A percentile compares a stretch with the other conserved stretches of the same genome.
phyloP scores from a whole-genome alignment of 371 early-diverging fungal genomes.

The Mucor circinelloides region DNA sequence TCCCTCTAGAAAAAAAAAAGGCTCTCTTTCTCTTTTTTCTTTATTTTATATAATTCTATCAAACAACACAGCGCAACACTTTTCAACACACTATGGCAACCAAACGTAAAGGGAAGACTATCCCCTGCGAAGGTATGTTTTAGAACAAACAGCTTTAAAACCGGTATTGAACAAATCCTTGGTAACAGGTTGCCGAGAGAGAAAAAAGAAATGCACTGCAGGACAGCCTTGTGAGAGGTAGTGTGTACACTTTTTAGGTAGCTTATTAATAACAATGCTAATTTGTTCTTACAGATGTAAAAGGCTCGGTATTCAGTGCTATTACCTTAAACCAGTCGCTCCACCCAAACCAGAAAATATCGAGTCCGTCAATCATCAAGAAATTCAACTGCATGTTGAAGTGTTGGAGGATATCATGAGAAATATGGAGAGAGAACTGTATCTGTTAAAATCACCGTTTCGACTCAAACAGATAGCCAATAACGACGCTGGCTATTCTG shows the following conservation, averaged over 20 bases:
- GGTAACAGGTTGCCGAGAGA: slow-evolving; percentile 45
- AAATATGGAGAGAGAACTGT: slow-evolving; percentile 25
- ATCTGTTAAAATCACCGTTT: slow-evolving; percentile 1
- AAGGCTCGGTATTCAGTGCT: slow-evolving; percentile 24
- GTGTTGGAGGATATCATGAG: slow-evolving; percentile 15
- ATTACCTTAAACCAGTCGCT: slow-evolving; percentile 17
- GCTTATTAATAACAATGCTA: no score
- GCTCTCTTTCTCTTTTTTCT: background rate
- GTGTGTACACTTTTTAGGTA: background rate
- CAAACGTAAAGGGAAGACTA: slow-evolving; percentile 33
- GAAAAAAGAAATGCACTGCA: slow-evolving; percentile 47
- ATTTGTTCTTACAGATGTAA: slow-evolving; percentile 14
- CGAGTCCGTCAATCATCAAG: slow-evolving; percentile 1
- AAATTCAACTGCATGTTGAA: slow-evolving; percentile 21
- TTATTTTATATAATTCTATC: background rate
- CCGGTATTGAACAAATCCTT: background rate
- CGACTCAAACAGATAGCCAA: background rate
- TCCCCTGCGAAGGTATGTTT: slow-evolving; percentile 43
- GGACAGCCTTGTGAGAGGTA: slow-evolving; percentile 50
- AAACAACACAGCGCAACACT: background rate
- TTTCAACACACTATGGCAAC: slow-evolving; percentile 11
- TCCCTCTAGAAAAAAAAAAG: no score
- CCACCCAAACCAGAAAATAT: slow-evolving; percentile 9
- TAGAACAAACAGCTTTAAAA: background rate
- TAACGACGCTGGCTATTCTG: background rate